A percentile compares a stretch with the other conserved stretches of the same genome.
These are phyloP conservation scores for Hypericum perforatum DNA, from an alignment of 345 rosid species.

Conservation along the genomic window DNA sequence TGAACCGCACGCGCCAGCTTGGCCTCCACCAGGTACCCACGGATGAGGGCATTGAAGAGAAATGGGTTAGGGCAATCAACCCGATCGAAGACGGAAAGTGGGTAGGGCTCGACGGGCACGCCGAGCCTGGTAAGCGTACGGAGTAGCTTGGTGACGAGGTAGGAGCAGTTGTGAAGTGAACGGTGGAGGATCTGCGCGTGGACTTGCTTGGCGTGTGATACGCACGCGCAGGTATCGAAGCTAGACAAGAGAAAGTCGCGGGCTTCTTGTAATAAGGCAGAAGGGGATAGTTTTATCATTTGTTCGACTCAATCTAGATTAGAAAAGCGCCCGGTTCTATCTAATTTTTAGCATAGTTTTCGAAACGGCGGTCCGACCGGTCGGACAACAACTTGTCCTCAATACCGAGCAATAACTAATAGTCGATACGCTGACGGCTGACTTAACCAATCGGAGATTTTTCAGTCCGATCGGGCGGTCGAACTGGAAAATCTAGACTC, in stretches of 20 bases:
- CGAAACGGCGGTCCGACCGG: no score
- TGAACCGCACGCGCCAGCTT: constrained; percentile 24
- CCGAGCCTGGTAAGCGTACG: constrained; percentile 46
- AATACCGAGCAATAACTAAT: no score
- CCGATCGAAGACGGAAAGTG: constrained; percentile 41
- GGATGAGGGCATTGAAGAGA: constrained; percentile 62
- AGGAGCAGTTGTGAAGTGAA: constrained; percentile 47
- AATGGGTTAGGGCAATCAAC: constrained; percentile 54
- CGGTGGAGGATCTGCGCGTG: constrained; percentile 40
- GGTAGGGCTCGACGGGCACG: constrained; percentile 41
- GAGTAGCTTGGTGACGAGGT: constrained; percentile 54
- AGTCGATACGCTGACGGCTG: no score
- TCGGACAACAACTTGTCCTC: no score
- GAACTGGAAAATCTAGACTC: no score
- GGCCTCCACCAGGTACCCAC: constrained; percentile 48
- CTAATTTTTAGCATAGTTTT: no score
- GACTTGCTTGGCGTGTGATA: constrained; percentile 43
- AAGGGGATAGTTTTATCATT: neutral
- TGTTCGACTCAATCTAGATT: no score
- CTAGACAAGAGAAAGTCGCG: constrained; percentile 21
- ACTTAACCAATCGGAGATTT: no score
- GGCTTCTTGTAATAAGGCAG: constrained; percentile 20
- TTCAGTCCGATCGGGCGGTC: no score
- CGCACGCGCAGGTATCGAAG: constrained; percentile 35
- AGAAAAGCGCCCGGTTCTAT: no score